A percentile compares a stretch with the other conserved stretches of the same genome.
Evolutionary conservation across 192 early-diverging fungal species (phyloP).

Genomic region (Linnemannia exigua): DNA sequence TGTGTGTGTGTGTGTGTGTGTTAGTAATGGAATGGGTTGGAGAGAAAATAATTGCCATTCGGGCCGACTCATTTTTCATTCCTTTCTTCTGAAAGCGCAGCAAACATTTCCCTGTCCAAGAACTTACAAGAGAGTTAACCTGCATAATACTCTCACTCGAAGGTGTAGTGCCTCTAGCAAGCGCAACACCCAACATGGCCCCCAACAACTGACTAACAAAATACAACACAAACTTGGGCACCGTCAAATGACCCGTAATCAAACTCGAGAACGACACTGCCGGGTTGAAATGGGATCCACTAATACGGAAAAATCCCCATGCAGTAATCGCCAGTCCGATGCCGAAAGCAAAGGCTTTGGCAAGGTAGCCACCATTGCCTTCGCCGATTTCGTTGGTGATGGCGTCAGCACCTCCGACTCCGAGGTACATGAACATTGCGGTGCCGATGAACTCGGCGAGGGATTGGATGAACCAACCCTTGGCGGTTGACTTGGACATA

Average conservation of each 20-base stretch:
- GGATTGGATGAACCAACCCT: conserved; percentile 29
- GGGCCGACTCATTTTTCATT: not conserved
- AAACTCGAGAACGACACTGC: conserved; percentile 71
- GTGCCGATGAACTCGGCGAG: conserved; percentile 61
- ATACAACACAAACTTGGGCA: conserved; percentile 58
- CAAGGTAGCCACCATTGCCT: conserved; percentile 16
- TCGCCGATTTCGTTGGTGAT: conserved; percentile 3
- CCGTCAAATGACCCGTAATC: conserved; percentile 64
- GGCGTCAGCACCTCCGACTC: conserved; percentile 57
- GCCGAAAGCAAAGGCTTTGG: conserved; percentile 60
- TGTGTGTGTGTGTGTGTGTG: not conserved
- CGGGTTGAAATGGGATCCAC: conserved; percentile 74
- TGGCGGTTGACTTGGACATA: not conserved
- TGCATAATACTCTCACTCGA: not conserved
- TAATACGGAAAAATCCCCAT: conserved; percentile 65
- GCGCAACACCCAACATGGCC: conserved; percentile 66
- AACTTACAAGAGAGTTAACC: conserved; percentile 31
- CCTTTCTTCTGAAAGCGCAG: not conserved
- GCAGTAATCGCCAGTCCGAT: conserved; percentile 59
- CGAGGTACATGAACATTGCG: conserved; percentile 59
- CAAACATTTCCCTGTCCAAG: not conserved
- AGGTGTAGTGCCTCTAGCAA: conserved; percentile 29
- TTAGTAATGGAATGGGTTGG: no score
- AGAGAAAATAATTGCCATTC: not conserved
- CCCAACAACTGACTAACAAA: conserved; percentile 72